phyloP scores from a whole-genome alignment of 805 yeast species.

The Ogataea paraovalis region DNA sequence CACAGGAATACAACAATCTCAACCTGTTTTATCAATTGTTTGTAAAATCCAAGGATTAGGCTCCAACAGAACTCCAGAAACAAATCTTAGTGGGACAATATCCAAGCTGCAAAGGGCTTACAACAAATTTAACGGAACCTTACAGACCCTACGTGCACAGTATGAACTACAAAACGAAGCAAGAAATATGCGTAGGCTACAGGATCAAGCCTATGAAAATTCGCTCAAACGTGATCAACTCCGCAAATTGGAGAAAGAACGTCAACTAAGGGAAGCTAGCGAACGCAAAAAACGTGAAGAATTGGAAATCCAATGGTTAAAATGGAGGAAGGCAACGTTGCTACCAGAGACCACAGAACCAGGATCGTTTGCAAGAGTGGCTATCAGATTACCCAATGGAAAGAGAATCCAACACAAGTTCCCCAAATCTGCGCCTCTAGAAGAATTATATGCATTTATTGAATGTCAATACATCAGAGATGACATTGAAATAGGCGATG shows the following conservation, averaged over 20 bases:
- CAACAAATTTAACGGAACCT: slow-evolving; percentile 56
- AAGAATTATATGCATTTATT: slow-evolving; percentile 68
- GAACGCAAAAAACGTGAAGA: slow-evolving; percentile 16
- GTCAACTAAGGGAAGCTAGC: slow-evolving; percentile 17
- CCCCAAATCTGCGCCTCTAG: slow-evolving; percentile 41
- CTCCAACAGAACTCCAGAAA: slow-evolving; percentile 10
- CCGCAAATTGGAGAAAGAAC: slow-evolving; percentile 40
- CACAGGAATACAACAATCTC: slow-evolving; percentile 47
- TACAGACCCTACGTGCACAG: slow-evolving; percentile 59
- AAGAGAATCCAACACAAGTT: slow-evolving; percentile 52
- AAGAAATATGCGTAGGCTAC: slow-evolving; percentile 59
- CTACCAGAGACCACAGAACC: slow-evolving; percentile 14
- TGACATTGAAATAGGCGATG: slow-evolving; percentile 31
- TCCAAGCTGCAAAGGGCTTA: slow-evolving; percentile 33
- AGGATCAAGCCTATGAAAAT: slow-evolving; percentile 71
- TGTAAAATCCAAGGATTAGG: slow-evolving; percentile 59
- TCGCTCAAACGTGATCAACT: slow-evolving; percentile 66
- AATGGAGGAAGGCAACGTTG: slow-evolving; percentile 39
- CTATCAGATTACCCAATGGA: slow-evolving; percentile 65
- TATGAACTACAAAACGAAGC: slow-evolving; percentile 56
- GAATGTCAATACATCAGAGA: slow-evolving; percentile 40
- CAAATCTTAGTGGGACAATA: slow-evolving; percentile 32
- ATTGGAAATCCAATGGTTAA: slow-evolving; percentile 37
- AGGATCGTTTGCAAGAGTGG: slow-evolving; percentile 52
- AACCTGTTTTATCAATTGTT: slow-evolving; percentile 58